Evolutionary conservation across 306 rosid species (phyloP).

Genomic region (Adenanthera pavonina): DNA sequence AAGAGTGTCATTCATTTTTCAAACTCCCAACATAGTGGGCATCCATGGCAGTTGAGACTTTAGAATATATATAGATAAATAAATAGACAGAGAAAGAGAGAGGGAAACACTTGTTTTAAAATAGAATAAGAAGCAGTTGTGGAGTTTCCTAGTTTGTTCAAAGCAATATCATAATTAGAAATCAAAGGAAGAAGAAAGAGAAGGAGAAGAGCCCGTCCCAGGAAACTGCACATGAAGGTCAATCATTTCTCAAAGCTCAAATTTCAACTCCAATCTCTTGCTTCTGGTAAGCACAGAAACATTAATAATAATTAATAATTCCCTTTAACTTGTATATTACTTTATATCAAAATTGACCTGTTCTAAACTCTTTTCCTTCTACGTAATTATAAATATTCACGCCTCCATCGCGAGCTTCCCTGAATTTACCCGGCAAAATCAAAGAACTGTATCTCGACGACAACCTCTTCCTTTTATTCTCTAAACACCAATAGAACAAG

Average conservation of each 20-base stretch:
- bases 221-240: constrained; percentile 32
- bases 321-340: background rate
- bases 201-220: background rate
- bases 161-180: background rate
- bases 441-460: background rate
- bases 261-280: constrained; percentile 22
- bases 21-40: too few relatives aligned
- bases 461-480: too few relatives aligned
- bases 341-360: constrained; percentile 33
- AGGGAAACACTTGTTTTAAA: background rate
- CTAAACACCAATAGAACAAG: background rate
- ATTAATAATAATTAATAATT: background rate
- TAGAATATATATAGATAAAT: background rate
- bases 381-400: constrained; percentile 23
- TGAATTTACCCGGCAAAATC: constrained; percentile 36
- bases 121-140: background rate
- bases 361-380: constrained; percentile 38
- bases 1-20: too few relatives aligned
- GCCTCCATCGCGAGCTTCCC: background rate
- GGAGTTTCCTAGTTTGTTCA: background rate
- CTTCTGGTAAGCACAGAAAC: background rate
- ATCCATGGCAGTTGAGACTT: background rate
- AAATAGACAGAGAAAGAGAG: background rate
- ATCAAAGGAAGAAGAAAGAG: background rate
- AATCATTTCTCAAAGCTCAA: background rate